Percentiles rank a stretch among this genome's conserved stretches.
phyloP scores from a whole-genome alignment of 345 rosid genomes.

The Citrus maxima region DNA sequence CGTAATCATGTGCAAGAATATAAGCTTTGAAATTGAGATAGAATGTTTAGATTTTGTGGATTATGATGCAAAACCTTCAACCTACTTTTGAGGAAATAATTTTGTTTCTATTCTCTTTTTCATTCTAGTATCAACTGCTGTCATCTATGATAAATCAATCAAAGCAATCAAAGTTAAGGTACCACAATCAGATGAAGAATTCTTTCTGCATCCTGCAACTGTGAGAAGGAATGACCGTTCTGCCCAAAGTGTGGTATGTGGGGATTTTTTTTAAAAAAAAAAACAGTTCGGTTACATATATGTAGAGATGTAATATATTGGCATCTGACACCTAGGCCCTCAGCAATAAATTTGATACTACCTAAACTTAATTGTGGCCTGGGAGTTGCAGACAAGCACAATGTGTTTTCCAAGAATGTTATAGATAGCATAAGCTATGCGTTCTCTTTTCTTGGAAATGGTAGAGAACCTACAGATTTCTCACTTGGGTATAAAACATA shows the following conservation, averaged over 20 bases:
- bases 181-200: slow-evolving; percentile 85
- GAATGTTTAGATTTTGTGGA: not conserved
- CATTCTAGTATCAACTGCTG: slow-evolving; percentile 80
- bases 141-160: slow-evolving; percentile 67
- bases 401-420: not conserved
- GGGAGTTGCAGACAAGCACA: not conserved
- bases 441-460: not conserved
- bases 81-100: not conserved
- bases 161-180: slow-evolving; percentile 89
- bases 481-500: not conserved
- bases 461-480: not conserved
- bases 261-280: not conserved
- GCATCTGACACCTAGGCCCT: not conserved
- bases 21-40: not conserved
- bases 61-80: not conserved
- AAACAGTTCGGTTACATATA: not conserved
- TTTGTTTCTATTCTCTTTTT: not conserved
- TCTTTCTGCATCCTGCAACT: slow-evolving; percentile 90
- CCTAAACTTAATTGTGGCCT: not conserved
- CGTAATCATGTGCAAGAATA: not conserved
- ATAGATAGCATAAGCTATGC: not conserved
- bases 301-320: not conserved
- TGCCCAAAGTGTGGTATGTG: slow-evolving; percentile 87
- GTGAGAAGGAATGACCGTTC: slow-evolving; percentile 92
- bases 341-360: not conserved